Percentiles rank a stretch among this genome's conserved stretches.
Evolutionary conservation across 495 filamentous ascomycete species (phyloP).

Genomic region (Hypomontagnella monticulosa): DNA sequence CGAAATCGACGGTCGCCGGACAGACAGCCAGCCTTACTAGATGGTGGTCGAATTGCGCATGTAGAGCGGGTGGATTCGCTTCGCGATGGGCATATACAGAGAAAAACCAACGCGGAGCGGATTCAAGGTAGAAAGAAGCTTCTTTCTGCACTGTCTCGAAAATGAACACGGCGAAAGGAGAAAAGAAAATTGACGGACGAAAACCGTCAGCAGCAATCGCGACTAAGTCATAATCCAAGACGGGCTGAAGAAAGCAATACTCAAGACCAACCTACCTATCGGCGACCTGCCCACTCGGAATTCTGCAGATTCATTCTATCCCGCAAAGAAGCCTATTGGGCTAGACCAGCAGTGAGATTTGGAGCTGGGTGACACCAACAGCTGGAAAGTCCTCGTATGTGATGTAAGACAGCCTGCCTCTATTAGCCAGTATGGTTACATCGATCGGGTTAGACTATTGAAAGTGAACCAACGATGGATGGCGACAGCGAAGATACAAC

Average conservation of each 20-base stretch:
- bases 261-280: constrained; percentile 28
- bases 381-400: constrained; percentile 6
- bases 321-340: constrained; percentile 28
- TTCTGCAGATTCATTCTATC: constrained; percentile 21
- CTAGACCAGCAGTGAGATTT: constrained; percentile 31
- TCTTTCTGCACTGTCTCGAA: background rate
- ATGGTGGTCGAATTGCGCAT: constrained; percentile 23
- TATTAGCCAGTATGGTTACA: constrained; percentile 26
- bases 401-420: constrained; percentile 36
- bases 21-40: constrained; percentile 27
- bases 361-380: constrained; percentile 32
- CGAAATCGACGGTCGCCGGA: constrained; percentile 17
- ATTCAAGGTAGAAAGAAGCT: background rate
- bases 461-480: constrained; percentile 1
- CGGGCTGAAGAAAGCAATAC: constrained; percentile 10
- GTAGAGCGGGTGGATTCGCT: constrained; percentile 4
- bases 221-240: constrained; percentile 13
- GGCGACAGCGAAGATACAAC: background rate
- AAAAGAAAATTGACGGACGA: constrained; percentile 1
- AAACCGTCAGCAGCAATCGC: constrained; percentile 24
- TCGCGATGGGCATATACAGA: background rate
- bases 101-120: background rate
- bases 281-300: constrained; percentile 30
- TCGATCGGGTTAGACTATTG: constrained; percentile 16
- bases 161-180: background rate